phyloP scores from a whole-genome alignment of 192 early-diverging fungal species.

The Coemansia sp. region DNA sequence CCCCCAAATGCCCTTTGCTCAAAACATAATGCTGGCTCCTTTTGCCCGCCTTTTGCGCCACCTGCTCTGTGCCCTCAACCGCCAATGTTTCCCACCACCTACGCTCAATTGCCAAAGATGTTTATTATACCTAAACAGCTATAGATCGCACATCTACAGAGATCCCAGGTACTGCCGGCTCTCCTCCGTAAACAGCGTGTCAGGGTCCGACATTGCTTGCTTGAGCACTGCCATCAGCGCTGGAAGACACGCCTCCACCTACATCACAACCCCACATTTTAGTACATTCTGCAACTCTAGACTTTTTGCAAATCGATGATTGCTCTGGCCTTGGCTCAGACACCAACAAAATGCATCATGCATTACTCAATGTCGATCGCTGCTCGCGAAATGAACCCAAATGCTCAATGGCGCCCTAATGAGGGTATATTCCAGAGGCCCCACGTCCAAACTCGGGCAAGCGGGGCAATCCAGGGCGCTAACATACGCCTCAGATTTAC shows the following conservation, averaged over 20 bases:
- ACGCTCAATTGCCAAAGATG: no score
- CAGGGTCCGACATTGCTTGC: slow-evolving; percentile 44
- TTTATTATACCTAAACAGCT: no score
- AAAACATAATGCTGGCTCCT: neutral
- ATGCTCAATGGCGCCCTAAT: neutral
- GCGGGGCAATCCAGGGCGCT: slow-evolving; percentile 10
- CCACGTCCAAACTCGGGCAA: neutral
- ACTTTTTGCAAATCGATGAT: neutral
- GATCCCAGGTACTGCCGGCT: slow-evolving; percentile 44
- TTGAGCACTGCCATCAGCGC: slow-evolving; percentile 45
- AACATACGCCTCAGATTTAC: slow-evolving; percentile 1
- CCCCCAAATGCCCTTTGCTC: neutral
- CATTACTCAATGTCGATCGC: neutral
- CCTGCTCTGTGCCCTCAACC: no score
- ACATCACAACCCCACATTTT: slow-evolving; percentile 8
- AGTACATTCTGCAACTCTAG: neutral
- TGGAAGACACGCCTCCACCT: slow-evolving; percentile 42
- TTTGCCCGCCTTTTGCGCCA: neutral
- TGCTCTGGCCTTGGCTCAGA: neutral
- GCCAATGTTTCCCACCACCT: no score
- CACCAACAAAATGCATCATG: neutral
- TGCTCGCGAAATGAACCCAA: neutral
- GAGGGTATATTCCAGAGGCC: neutral
- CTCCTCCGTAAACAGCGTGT: slow-evolving; percentile 42
- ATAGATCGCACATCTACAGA: slow-evolving; percentile 12